Conservation (phyloP, 2,329 filamentous ascomycete species). For the Penicillium griseofulvum region DNA sequence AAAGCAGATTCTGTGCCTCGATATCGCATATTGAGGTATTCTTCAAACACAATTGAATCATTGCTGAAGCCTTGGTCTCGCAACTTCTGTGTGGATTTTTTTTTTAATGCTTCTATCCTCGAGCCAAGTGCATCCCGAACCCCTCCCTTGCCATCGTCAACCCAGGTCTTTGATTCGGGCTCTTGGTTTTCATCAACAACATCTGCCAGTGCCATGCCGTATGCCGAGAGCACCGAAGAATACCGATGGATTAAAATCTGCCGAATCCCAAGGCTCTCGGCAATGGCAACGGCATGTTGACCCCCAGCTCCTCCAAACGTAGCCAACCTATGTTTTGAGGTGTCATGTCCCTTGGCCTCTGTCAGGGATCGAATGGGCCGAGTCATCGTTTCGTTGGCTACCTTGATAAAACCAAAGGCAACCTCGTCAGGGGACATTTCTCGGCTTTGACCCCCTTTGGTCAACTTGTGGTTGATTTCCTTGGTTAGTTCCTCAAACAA, state of each 20-base stretch:
- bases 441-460: conserved; percentile 38
- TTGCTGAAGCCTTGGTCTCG: conserved; percentile 76
- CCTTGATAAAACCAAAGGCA: conserved; percentile 82
- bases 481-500: conserved; percentile 72
- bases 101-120: conserved; percentile 77
- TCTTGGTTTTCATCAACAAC: conserved; percentile 74
- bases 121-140: conserved; percentile 62
- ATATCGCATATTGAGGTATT: conserved; percentile 79
- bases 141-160: conserved; percentile 46
- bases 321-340: conserved; percentile 77
- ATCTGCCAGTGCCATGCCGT: conserved; percentile 87
- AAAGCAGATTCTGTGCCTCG: conserved; percentile 33
- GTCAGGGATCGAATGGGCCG: conserved; percentile 84
- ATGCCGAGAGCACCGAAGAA: conserved; percentile 84
- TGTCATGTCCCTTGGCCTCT: conserved; percentile 84
- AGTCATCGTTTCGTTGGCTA: conserved; percentile 90
- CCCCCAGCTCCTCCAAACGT: conserved; percentile 88
- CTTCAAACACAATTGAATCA: conserved; percentile 75
- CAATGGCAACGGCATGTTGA: conserved; percentile 89
- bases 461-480: conserved; percentile 64
- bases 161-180: conserved; percentile 59
- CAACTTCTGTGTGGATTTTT: conserved; percentile 67
- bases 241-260: conserved; percentile 84
- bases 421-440: conserved; percentile 74
- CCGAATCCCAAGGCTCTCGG: conserved; percentile 73